Conservation (phyloP, 805 yeast species). For the Starmerella asiatica region DNA sequence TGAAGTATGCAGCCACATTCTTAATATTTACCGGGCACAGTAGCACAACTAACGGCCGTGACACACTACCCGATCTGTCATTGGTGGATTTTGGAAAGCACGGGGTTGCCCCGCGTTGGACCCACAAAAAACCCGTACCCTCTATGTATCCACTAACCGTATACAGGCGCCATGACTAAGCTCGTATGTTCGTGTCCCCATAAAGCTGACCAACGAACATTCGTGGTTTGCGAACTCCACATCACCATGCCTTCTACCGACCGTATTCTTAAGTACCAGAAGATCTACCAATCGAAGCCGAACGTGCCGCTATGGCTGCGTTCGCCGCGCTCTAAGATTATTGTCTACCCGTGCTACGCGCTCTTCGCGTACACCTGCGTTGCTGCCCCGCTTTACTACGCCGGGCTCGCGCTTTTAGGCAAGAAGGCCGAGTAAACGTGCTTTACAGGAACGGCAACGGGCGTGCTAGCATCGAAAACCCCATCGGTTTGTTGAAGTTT, state of each 20-base stretch:
- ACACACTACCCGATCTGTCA: too few species aligned
- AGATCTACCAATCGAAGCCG: constrained; percentile 27
- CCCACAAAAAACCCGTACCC: too few species aligned
- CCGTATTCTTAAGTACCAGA: constrained; percentile 25
- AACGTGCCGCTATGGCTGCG: constrained; percentile 29
- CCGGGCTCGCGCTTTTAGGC: constrained; percentile 59
- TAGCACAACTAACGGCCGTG: too few species aligned
- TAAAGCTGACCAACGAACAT: constrained; percentile 13
- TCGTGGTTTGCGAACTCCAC: neutral
- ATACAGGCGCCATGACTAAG: too few species aligned
- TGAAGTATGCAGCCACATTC: too few species aligned
- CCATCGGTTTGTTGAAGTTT: too few species aligned
- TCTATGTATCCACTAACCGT: too few species aligned
- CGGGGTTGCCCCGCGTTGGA: too few species aligned
- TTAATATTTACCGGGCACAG: too few species aligned
- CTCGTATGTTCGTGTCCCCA: neutral
- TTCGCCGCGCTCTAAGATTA: constrained; percentile 54
- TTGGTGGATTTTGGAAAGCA: too few species aligned
- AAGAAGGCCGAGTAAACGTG: constrained; percentile 33
- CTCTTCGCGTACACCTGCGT: constrained; percentile 51
- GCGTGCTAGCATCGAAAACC: too few species aligned
- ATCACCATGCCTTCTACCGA: constrained; percentile 16
- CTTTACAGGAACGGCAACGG: too few species aligned
- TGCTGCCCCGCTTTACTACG: constrained; percentile 50
- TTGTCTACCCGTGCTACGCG: constrained; percentile 69